These are phyloP conservation scores for Talaromyces adpressus DNA, from an alignment of 495 filamentous ascomycete genomes.

Conservation along the genomic window DNA sequence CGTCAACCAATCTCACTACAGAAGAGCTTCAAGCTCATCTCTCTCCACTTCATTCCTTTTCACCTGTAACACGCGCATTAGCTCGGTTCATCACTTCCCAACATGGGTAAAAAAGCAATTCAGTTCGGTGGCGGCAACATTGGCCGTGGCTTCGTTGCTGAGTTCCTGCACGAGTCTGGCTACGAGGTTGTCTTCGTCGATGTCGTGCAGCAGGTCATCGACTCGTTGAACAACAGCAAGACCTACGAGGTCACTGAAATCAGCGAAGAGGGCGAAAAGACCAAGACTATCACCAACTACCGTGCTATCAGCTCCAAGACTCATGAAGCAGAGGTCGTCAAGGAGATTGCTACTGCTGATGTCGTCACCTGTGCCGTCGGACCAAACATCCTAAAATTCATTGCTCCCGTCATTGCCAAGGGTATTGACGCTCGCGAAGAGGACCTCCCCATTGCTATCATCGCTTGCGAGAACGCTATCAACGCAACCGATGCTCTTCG, in stretches of 20 bases:
- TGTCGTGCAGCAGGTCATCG: conserved; percentile 75
- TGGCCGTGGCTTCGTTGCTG: conserved; percentile 59
- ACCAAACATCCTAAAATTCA: conserved; percentile 90
- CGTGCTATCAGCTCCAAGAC: conserved; percentile 91
- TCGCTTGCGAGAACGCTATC: conserved; percentile 97
- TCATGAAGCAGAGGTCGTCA: conserved; percentile 67
- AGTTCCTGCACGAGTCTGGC: conserved; percentile 66
- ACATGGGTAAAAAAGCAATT: conserved; percentile 71
- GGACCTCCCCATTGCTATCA: conserved; percentile 73
- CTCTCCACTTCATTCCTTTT: conserved; percentile 1
- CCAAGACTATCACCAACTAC: conserved; percentile 83
- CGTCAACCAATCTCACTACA: not conserved
- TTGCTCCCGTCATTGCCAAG: conserved; percentile 88
- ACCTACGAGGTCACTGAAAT: conserved; percentile 92
- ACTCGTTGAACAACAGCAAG: conserved; percentile 60
- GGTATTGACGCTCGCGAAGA: conserved; percentile 70
- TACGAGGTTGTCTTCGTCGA: conserved; percentile 95
- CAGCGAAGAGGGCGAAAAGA: conserved; percentile 72
- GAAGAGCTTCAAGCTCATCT: not conserved
- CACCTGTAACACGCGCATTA: not conserved
- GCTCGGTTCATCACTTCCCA: conserved; percentile 13
- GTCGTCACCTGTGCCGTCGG: conserved; percentile 95
- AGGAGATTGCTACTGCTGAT: conserved; percentile 81
- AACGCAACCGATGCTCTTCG: conserved; percentile 81
- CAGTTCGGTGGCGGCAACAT: conserved; percentile 97